Percentiles rank a stretch among this genome's conserved stretches.
Conservation (phyloP, 2,329 filamentous ascomycete species). For the Colletotrichum navitas region DNA sequence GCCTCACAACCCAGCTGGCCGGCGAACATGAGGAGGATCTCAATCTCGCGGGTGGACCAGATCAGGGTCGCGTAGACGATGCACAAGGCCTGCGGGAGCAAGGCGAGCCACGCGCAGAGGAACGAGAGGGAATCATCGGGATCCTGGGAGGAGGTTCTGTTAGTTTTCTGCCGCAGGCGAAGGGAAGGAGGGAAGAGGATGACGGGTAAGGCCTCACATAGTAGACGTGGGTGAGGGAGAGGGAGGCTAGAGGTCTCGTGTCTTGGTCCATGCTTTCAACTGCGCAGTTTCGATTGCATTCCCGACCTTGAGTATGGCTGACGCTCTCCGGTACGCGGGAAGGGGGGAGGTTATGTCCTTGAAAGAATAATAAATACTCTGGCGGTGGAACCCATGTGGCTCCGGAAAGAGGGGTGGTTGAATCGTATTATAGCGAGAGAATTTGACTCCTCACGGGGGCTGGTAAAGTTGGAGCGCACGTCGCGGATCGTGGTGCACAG, state of each 20-base stretch:
- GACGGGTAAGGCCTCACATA: conserved; percentile 76
- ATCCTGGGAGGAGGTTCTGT: conserved; percentile 63
- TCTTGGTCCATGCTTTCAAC: conserved; percentile 50
- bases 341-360: neutral
- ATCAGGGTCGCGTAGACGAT: conserved; percentile 91
- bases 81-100: conserved; percentile 91
- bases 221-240: conserved; percentile 95
- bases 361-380: conserved; percentile 7
- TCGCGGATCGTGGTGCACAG: conserved; percentile 42
- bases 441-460: conserved; percentile 30
- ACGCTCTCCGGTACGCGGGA: neutral
- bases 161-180: conserved; percentile 58
- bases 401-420: conserved; percentile 9
- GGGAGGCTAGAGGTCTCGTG: conserved; percentile 77
- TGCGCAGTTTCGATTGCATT: conserved; percentile 21
- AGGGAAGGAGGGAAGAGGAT: conserved; percentile 82
- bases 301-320: conserved; percentile 7
- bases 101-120: conserved; percentile 91
- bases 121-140: conserved; percentile 87
- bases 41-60: conserved; percentile 90
- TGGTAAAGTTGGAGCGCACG: conserved; percentile 39
- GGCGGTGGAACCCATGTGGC: conserved; percentile 3
- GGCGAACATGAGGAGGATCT: conserved; percentile 89
- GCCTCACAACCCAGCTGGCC: conserved; percentile 94
- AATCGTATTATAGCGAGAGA: neutral